A percentile compares a stretch with the other conserved stretches of the same genome.
Conservation (phyloP, 2,329 filamentous ascomycete species). For the Lasiodiplodia gonubiensis region DNA sequence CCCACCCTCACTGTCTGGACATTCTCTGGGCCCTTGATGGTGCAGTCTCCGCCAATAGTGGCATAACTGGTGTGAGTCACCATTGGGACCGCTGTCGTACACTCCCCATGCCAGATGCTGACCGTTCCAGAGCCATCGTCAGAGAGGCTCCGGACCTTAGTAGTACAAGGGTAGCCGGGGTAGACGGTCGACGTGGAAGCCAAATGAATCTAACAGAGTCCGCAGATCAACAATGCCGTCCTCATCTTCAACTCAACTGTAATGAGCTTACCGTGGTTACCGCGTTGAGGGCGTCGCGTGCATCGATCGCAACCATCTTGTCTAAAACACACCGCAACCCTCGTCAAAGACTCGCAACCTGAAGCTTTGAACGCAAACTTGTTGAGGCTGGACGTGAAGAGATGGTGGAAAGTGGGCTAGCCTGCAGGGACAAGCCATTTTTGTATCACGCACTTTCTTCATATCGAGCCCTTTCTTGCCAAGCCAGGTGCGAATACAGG, state of each 20-base stretch:
- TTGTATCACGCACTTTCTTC: background rate
- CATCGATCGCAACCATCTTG: slow-evolving; percentile 12
- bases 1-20: too few relatives aligned
- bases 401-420: background rate
- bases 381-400: background rate
- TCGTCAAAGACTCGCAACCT: background rate
- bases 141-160: background rate
- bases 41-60: background rate
- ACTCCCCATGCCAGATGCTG: background rate
- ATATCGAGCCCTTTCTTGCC: background rate
- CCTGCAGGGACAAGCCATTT: background rate
- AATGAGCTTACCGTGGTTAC: background rate
- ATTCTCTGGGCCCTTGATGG: too few relatives aligned
- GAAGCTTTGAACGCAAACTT: background rate
- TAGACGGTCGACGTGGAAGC: background rate
- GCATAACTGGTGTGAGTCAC: slow-evolving; percentile 1
- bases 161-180: background rate
- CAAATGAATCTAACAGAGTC: background rate
- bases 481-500: background rate
- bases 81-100: background rate
- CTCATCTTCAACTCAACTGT: background rate
- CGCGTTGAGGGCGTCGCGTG: background rate
- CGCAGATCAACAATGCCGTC: background rate
- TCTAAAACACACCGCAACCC: background rate
- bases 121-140: background rate